Base-by-base conservation (phyloP, 2,329 filamentous ascomycete genomes). In the Fusarium illudens region DNA sequence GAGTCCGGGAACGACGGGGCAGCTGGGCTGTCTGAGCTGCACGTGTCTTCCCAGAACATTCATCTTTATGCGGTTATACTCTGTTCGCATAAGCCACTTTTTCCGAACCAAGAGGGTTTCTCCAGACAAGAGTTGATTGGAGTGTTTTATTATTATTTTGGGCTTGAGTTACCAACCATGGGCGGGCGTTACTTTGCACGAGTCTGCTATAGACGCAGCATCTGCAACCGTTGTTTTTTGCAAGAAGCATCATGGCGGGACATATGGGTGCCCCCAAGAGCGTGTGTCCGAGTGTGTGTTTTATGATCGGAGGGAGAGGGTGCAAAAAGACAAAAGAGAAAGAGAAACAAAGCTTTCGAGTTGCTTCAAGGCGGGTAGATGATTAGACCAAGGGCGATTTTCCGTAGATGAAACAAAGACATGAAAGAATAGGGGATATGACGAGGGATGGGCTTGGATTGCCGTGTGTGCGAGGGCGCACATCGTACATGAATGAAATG, bases 11-110 rank as follows among this genome's bases (percentile, higher is more conserved):
- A 63, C 80, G 89, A 62, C 81, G 87, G 75, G 91, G 91, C 58
- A 93, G 90, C 72, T 94, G 91, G 91, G 91, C 90, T 39, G 86
- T 91, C 60, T 92, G 49, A 70, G 59, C 39, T 52, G 50, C 53
- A 46, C 54, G 33, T 48, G 20, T 60, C 57, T 32, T 58, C 29
- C 19, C 27, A 22, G 8, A 22, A 29, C 19, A 9, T 53, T 37
- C 27, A 30, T 54, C 27, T 17, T 7, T 49, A 57, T 58, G 54
- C 46, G 34, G 17, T 44, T 29, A 19, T 54, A 48, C 25, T 39
- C 25, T 32, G 15, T 58, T 57, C 42, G 33, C 33, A 19, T 56
- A 49, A 34, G 50, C 54, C 19, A 27, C 49, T 39, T 54, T 46
- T 25, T 17, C 22, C 15, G 9, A 42, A n/a, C n/a, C 34, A 46